Evolutionary conservation across 192 early-diverging fungal genomes (phyloP).

Genomic region (Thamnidium elegans): DNA sequence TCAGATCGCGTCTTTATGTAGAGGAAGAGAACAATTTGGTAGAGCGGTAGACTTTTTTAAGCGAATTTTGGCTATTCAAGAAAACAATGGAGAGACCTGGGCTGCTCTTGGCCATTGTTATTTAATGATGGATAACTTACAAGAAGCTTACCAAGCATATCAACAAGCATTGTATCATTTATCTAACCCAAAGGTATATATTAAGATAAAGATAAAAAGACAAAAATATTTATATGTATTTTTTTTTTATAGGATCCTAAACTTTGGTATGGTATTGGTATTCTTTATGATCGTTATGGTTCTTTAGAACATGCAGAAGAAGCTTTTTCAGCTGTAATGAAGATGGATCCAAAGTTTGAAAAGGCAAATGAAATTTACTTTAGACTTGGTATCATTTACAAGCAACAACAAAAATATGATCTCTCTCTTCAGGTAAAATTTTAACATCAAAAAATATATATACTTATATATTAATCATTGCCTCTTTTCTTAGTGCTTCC

Average conservation of each 20-base stretch:
- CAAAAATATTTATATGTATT: too few species aligned
- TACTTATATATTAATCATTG: too few species aligned
- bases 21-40: slow-evolving; percentile 78
- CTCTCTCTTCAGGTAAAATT: slow-evolving; percentile 64
- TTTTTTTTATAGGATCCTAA: slow-evolving; percentile 99
- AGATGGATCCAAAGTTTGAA: slow-evolving; percentile 94
- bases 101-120: slow-evolving; percentile 94
- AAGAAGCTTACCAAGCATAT: slow-evolving; percentile 92
- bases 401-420: slow-evolving; percentile 79
- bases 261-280: slow-evolving; percentile 99
- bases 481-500: slow-evolving; percentile 75
- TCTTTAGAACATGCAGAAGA: slow-evolving; percentile 97
- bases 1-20: slow-evolving; percentile 79
- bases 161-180: slow-evolving; percentile 94
- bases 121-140: slow-evolving; percentile 93
- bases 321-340: slow-evolving; percentile 90
- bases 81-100: slow-evolving; percentile 91
- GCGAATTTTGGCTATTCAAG: slow-evolving; percentile 78
- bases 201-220: too few species aligned
- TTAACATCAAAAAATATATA: too few species aligned
- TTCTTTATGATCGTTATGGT: slow-evolving; percentile 95
- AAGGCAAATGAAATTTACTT: slow-evolving; percentile 99
- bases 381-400: slow-evolving; percentile 97
- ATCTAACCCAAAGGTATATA: slow-evolving; percentile 76
- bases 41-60: slow-evolving; percentile 93